Evolutionary conservation across 2,329 filamentous ascomycete species (phyloP).

Genomic region (Hypoxylon sp.): DNA sequence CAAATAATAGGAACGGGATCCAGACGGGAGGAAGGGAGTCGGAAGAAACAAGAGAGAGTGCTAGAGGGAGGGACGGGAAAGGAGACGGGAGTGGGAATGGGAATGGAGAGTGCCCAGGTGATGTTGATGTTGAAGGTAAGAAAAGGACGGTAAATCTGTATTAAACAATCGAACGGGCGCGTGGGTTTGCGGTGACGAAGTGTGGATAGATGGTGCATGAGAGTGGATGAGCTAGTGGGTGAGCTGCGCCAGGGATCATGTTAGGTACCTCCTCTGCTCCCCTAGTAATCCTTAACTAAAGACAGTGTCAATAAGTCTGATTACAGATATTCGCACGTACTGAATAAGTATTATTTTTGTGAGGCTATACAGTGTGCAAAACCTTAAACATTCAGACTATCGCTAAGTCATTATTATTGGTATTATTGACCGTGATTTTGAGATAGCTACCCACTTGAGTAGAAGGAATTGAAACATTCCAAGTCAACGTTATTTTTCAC

Average conservation of each 20-base stretch:
- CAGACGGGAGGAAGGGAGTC: constrained; percentile 43
- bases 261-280: no score
- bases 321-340: constrained; percentile 9
- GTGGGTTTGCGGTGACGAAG: constrained; percentile 36
- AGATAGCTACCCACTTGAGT: constrained; percentile 9
- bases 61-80: constrained; percentile 26
- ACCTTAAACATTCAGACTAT: neutral
- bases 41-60: constrained; percentile 42
- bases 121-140: constrained; percentile 39
- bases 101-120: neutral
- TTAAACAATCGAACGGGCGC: constrained; percentile 37
- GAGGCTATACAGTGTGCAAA: constrained; percentile 6
- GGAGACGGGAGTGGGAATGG: constrained; percentile 23
- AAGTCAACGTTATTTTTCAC: neutral
- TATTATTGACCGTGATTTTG: constrained; percentile 25
- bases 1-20: constrained; percentile 47
- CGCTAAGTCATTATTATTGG: constrained; percentile 17
- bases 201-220: constrained; percentile 23
- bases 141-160: constrained; percentile 34
- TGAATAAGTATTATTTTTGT: neutral
- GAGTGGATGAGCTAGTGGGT: neutral
- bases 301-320: constrained; percentile 9
- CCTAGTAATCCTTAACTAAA: constrained; percentile 1
- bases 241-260: constrained; percentile 43
- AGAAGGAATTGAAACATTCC: constrained; percentile 6